A percentile compares a stretch with the other conserved stretches of the same genome.
These are phyloP conservation scores for Podospora pseudoanserina DNA, from an alignment of 495 filamentous ascomycete species.

Conservation along the genomic window DNA sequence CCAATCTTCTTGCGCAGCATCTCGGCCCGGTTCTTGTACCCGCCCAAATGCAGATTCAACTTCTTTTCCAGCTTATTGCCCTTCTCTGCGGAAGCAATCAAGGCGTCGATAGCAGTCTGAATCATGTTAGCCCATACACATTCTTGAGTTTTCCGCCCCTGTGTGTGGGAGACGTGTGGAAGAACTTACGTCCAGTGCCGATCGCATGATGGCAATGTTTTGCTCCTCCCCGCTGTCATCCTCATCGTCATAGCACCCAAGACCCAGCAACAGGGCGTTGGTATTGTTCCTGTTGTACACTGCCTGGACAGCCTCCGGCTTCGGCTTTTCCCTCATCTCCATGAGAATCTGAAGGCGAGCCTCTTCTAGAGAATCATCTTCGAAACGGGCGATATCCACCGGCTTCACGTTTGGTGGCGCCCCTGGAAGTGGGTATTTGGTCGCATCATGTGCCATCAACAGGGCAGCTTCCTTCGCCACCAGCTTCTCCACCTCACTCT, in stretches of 20 bases:
- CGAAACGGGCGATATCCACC: constrained; percentile 58
- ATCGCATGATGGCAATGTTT: constrained; percentile 54
- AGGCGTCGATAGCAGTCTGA: constrained; percentile 65
- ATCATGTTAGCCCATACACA: constrained; percentile 3
- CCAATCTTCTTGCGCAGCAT: constrained; percentile 73
- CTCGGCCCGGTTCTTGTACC: constrained; percentile 84
- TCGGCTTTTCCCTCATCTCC: constrained; percentile 60
- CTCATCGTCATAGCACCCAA: constrained; percentile 71
- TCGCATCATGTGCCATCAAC: constrained; percentile 76
- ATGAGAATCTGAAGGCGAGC: constrained; percentile 73
- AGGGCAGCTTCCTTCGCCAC: constrained; percentile 73
- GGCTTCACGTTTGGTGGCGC: constrained; percentile 56
- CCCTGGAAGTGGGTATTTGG: constrained; percentile 65
- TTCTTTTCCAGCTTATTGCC: constrained; percentile 92
- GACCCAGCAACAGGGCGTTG: constrained; percentile 62
- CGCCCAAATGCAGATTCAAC: constrained; percentile 78
- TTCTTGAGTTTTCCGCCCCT: not conserved
- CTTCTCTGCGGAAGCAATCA: constrained; percentile 67
- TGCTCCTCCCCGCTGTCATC: constrained; percentile 58
- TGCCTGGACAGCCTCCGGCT: constrained; percentile 59
- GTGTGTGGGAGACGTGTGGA: not conserved
- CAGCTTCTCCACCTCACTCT: constrained; percentile 43
- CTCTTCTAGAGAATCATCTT: constrained; percentile 66
- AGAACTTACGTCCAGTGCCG: constrained; percentile 62
- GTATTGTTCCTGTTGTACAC: constrained; percentile 65